phyloP scores from a whole-genome alignment of 2,329 filamentous ascomycete genomes.

The Aspergillus ruber region DNA sequence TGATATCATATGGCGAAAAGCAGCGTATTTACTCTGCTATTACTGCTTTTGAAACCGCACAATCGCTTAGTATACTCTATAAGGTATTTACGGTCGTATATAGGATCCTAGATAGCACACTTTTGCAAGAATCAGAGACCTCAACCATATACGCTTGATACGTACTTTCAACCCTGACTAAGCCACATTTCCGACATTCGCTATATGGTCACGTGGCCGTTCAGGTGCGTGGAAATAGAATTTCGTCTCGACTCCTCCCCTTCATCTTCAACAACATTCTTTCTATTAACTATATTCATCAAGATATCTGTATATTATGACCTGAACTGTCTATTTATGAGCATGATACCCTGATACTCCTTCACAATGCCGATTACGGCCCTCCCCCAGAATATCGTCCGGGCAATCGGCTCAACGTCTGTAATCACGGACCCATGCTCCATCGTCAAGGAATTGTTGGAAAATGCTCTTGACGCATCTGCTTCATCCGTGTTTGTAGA shows the following conservation, averaged over 20 bases:
- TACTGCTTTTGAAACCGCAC: too few relatives aligned
- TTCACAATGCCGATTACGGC: conserved; percentile 41
- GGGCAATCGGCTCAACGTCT: conserved; percentile 52
- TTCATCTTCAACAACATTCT: not conserved
- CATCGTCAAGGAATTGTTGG: conserved; percentile 59
- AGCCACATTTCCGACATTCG: too few relatives aligned
- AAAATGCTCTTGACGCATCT: conserved; percentile 60
- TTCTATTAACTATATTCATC: not conserved
- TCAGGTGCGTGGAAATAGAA: conserved; percentile 2
- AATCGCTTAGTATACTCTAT: too few relatives aligned
- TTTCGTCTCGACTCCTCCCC: not conserved
- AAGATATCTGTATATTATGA: conserved; percentile 1
- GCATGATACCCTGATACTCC: not conserved
- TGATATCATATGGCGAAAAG: too few relatives aligned
- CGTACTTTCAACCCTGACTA: too few relatives aligned
- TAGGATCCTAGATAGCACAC: too few relatives aligned
- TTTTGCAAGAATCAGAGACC: too few relatives aligned
- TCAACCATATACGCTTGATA: too few relatives aligned
- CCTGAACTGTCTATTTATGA: not conserved
- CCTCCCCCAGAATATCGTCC: conserved; percentile 37
- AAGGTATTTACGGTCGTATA: too few relatives aligned
- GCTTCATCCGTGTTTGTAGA: conserved; percentile 54
- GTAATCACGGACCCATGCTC: conserved; percentile 52
- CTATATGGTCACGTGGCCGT: conserved; percentile 1
- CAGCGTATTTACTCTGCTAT: too few relatives aligned